phyloP scores from a whole-genome alignment of 139 green algal genomes.

The Micractinium conductrix region DNA sequence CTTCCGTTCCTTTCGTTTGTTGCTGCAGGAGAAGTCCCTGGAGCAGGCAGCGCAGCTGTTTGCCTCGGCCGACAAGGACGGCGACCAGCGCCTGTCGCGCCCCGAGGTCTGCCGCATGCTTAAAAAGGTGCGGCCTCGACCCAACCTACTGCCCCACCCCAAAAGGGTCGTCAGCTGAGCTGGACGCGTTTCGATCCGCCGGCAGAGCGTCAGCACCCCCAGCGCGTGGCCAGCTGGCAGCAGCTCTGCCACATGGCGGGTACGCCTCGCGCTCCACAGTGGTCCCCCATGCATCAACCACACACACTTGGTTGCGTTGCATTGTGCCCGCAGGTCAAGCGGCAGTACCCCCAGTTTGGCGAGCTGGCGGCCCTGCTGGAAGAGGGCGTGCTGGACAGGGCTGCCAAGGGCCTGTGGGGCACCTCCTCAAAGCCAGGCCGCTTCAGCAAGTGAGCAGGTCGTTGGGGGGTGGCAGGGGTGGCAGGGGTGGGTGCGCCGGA shows the following conservation, averaged over 20 bases:
- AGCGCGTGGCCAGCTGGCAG: slow-evolving; percentile 25
- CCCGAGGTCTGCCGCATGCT: slow-evolving; percentile 56
- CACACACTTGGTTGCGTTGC: neutral
- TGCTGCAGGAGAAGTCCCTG: slow-evolving; percentile 61
- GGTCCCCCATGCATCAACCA: no score
- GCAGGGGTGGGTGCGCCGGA: no score
- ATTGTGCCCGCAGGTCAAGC: neutral
- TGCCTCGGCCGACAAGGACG: slow-evolving; percentile 62
- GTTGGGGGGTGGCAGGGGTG: no score
- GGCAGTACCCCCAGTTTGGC: slow-evolving; percentile 19
- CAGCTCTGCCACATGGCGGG: slow-evolving; percentile 22
- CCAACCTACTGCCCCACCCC: no score
- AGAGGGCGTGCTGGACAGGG: slow-evolving; percentile 30
- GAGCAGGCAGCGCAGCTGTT: slow-evolving; percentile 63
- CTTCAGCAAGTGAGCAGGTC: slow-evolving; percentile 18
- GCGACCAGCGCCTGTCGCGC: slow-evolving; percentile 58
- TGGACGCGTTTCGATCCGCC: neutral
- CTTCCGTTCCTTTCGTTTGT: neutral
- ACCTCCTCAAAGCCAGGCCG: neutral
- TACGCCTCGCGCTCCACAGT: no score
- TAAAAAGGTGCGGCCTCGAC: no score
- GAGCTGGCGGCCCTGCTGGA: slow-evolving; percentile 34
- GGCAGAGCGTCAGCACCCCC: neutral
- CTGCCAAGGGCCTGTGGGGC: slow-evolving; percentile 21
- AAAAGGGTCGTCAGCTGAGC: neutral